Conservation (phyloP, 148 eudicot species). For the Camellia japonica region DNA sequence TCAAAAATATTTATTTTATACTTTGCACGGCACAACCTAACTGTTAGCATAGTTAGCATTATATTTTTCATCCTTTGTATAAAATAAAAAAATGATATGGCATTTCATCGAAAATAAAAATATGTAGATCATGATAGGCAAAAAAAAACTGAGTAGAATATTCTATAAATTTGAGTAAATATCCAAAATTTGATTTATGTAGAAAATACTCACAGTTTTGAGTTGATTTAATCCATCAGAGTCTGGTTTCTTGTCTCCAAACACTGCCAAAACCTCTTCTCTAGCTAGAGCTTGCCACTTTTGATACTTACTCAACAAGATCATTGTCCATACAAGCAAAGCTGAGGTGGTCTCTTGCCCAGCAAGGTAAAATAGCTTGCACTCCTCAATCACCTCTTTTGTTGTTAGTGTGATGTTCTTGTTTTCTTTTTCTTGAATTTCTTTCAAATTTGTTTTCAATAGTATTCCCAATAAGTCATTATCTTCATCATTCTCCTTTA, state of each 20-base stretch:
- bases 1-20: no score
- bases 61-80: no score
- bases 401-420: not conserved
- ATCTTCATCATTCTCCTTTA: not conserved
- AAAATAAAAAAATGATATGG: no score
- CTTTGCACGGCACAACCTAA: no score
- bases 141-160: no score
- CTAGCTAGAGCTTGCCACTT: conserved; percentile 6
- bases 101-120: no score
- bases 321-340: not conserved
- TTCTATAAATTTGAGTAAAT: no score
- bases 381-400: not conserved
- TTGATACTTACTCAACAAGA: not conserved
- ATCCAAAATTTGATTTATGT: no score
- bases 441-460: not conserved
- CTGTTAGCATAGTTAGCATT: no score
- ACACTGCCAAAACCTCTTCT: not conserved
- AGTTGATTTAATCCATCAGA: not conserved
- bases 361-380: not conserved
- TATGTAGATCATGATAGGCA: no score
- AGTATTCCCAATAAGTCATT: not conserved
- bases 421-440: not conserved
- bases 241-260: not conserved
- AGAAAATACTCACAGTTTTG: not conserved
- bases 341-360: not conserved